Evolutionary conservation across 176 grass and related monocot species (phyloP).

Genomic region (Cenchrus purpureus): DNA sequence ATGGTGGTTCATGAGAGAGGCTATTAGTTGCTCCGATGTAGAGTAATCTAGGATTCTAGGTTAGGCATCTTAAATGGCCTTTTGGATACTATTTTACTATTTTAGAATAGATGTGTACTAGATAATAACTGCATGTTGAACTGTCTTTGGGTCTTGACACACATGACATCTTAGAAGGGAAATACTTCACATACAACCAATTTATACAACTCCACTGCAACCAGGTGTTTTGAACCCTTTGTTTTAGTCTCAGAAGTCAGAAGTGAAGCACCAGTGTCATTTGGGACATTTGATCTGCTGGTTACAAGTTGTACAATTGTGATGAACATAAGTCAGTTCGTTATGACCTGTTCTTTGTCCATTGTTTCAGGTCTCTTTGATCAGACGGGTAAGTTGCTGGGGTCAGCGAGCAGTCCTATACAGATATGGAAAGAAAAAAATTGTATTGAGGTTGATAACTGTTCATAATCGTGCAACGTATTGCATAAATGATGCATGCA

Average conservation of each 20-base stretch:
- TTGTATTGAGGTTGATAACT: constrained; percentile 80
- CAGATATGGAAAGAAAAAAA: constrained; percentile 98
- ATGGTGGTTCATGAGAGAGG: constrained; percentile 6
- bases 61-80: not conserved
- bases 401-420: constrained; percentile 82
- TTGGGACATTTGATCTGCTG: not conserved
- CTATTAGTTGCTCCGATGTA: not conserved
- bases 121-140: not conserved
- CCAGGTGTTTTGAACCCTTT: not conserved
- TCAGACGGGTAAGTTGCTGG: constrained; percentile 75
- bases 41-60: not conserved
- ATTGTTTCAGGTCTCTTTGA: constrained; percentile 70
- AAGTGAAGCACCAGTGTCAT: not conserved
- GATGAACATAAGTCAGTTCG: not conserved
- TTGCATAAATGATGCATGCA: not conserved
- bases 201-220: not conserved
- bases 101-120: not conserved
- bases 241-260: not conserved
- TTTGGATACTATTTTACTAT: not conserved
- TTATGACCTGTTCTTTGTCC: not conserved
- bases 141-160: not conserved
- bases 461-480: not conserved
- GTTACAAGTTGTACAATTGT: not conserved
- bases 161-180: not conserved
- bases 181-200: not conserved